Evolutionary conservation across 192 early-diverging fungal species (phyloP), one percentile per base, ranked within the genome.

Genomic region (Entomortierella lignicola): DNA sequence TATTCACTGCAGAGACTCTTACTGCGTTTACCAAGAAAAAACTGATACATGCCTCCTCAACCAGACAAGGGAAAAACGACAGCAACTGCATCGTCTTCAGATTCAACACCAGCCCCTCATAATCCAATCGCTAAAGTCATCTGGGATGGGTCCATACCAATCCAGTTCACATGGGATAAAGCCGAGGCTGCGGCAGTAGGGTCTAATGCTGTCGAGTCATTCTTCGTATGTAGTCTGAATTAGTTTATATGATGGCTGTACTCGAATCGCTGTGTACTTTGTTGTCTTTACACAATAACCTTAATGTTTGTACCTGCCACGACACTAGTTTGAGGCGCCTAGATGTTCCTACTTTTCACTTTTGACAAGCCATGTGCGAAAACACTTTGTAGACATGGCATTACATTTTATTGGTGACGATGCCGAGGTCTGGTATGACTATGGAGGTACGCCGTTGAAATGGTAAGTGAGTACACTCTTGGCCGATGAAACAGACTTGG

Each of bases 381-480:
- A 81, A 41, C 71, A 83, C 32, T 87, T 88, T 59, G 77, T 62
- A 5, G 83, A 81, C 34, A 69, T 83, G 58, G 82, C 80, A 4
- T 23, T 87, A 21, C 66, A 77, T 37, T 70, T 85, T 44, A 67
- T 79, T 58, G 87, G 77, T 6, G 64, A 81, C 15, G 85, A 85
- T 63, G 80, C 82, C 3, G 86, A 91, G 20, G 84, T 94, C 4
- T 95, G 94, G 94, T 93, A 90, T 60, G 89, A 90, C 39, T 91
- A 85, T 66, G 83, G 90, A 32, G 89, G 90, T 4, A 86, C 84
- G 67, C 89, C 94, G 21, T 69, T 95, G 31, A 95, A 91, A 70
- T 95, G 94, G 94, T 90, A 87, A 71, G 64, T 8, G 18, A 64
- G 44, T 47, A 47, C 20, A 3, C 15, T 47, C 44, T 37, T 37